A percentile compares a stretch with the other conserved stretches of the same genome.
Conservation (phyloP, 2,329 filamentous ascomycete genomes). For the Penicillium sp. region DNA sequence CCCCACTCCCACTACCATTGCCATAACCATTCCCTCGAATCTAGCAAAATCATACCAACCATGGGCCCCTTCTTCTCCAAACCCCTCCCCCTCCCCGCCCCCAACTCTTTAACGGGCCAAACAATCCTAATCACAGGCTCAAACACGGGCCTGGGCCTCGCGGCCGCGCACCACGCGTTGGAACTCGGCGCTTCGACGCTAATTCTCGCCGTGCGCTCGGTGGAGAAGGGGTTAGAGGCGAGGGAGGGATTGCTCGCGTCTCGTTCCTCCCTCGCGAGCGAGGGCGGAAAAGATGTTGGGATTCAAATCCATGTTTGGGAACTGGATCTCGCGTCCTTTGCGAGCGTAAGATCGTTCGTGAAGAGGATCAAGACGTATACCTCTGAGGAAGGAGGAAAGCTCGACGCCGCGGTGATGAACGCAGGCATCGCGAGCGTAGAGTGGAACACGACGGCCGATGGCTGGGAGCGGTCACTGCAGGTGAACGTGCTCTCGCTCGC, state of each 20-base stretch:
- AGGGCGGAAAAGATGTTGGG: not conserved
- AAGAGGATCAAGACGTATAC: conserved; percentile 34
- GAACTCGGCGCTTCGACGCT: conserved; percentile 46
- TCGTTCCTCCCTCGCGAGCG: conserved; percentile 18
- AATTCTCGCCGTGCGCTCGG: conserved; percentile 51
- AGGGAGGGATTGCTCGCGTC: conserved; percentile 36
- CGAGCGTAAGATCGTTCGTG: conserved; percentile 46
- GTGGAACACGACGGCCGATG: conserved; percentile 21
- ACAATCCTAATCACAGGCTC: conserved; percentile 20
- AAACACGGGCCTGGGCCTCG: conserved; percentile 46
- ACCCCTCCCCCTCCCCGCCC: not conserved
- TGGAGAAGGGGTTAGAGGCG: conserved; percentile 51
- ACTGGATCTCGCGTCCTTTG: conserved; percentile 49
- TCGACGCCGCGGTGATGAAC: conserved; percentile 47
- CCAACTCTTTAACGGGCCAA: conserved; percentile 4
- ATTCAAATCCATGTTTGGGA: conserved; percentile 51
- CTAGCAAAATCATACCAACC: too few species aligned
- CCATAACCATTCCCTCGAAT: too few species aligned
- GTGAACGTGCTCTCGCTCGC: conserved; percentile 34
- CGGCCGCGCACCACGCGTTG: conserved; percentile 53
- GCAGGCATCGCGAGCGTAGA: conserved; percentile 39
- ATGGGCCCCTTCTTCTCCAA: conserved; percentile 7
- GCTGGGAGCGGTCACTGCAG: conserved; percentile 30
- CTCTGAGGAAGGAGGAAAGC: conserved; percentile 26
- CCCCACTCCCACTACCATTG: too few species aligned